A percentile compares a stretch with the other conserved stretches of the same genome.
These are phyloP conservation scores for Arabidopsis lyrata DNA, from an alignment of 441 rosid genomes.

Conservation along the genomic window DNA sequence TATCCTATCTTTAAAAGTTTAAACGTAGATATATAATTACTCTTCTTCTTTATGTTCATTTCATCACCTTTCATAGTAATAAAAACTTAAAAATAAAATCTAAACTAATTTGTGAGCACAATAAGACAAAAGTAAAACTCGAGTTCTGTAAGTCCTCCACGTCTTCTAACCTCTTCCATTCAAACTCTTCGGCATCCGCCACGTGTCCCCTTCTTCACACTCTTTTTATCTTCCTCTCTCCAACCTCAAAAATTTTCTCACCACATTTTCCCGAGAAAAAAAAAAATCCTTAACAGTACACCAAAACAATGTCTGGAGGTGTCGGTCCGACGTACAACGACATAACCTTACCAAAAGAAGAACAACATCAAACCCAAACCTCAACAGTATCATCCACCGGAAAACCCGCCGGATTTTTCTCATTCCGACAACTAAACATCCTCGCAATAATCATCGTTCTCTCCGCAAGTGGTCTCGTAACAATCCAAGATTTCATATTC, in stretches of 20 bases:
- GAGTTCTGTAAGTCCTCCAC: constrained; percentile 25
- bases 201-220: constrained; percentile 39
- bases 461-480: constrained; percentile 73
- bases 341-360: constrained; percentile 56
- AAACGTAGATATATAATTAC: too few species aligned
- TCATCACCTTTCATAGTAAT: too few species aligned
- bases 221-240: constrained; percentile 14
- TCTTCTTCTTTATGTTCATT: too few species aligned
- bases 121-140: constrained; percentile 11
- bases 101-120: constrained; percentile 7
- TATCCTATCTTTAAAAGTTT: too few species aligned
- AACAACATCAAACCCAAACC: constrained; percentile 25
- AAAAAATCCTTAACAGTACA: too few species aligned
- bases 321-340: constrained; percentile 67
- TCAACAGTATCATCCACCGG: constrained; percentile 17
- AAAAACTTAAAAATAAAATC: background rate
- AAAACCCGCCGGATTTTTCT: constrained; percentile 43
- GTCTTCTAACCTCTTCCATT: constrained; percentile 35
- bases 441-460: constrained; percentile 64
- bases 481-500: constrained; percentile 65
- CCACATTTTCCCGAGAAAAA: too few species aligned
- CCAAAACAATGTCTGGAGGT: constrained; percentile 75
- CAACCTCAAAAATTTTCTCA: constrained; percentile 10
- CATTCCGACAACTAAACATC: constrained; percentile 66
- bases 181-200: constrained; percentile 15